Conservation (phyloP, 768 basidiomycete species). For the Boletus patriciae region DNA sequence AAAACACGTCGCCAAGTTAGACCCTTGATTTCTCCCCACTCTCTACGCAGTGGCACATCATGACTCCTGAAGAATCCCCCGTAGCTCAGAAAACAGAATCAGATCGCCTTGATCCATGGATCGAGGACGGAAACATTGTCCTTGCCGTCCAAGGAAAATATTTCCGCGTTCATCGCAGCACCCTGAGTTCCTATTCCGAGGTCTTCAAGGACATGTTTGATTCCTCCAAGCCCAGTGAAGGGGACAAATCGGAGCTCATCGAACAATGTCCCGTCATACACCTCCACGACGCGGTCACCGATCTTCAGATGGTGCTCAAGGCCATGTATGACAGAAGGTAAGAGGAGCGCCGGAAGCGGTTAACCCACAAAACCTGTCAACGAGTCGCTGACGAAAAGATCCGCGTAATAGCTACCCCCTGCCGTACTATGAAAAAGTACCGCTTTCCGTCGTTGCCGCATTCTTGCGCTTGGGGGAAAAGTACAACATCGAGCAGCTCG, state of each 20-base stretch:
- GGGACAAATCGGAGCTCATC: not conserved
- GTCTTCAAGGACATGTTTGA: slow-evolving; percentile 8
- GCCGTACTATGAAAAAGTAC: slow-evolving; percentile 4
- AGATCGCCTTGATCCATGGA: slow-evolving; percentile 9
- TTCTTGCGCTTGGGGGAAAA: slow-evolving; percentile 27
- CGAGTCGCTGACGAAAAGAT: not conserved
- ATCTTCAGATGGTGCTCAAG: slow-evolving; percentile 15
- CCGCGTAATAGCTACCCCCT: slow-evolving; percentile 8
- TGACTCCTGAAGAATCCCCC: not conserved
- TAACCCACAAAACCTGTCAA: not conserved
- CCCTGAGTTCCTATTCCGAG: slow-evolving; percentile 1
- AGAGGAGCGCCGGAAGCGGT: not conserved
- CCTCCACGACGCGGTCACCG: slow-evolving; percentile 11
- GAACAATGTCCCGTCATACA: slow-evolving; percentile 18
- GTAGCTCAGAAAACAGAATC: not conserved
- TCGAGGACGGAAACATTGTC: slow-evolving; percentile 5
- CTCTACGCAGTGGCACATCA: not conserved
- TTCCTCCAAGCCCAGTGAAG: not conserved
- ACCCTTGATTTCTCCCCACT: too few relatives aligned
- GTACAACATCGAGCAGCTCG: slow-evolving; percentile 16
- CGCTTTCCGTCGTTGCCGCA: slow-evolving; percentile 1
- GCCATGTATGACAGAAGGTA: slow-evolving; percentile 20
- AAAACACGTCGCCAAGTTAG: too few relatives aligned
- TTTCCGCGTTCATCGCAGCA: slow-evolving; percentile 8
- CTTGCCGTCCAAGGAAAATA: slow-evolving; percentile 2